Percentiles rank a stretch among this genome's conserved stretches.
Conservation (phyloP, 2,329 filamentous ascomycete genomes). For the Neopestalotiopsis sp. region DNA sequence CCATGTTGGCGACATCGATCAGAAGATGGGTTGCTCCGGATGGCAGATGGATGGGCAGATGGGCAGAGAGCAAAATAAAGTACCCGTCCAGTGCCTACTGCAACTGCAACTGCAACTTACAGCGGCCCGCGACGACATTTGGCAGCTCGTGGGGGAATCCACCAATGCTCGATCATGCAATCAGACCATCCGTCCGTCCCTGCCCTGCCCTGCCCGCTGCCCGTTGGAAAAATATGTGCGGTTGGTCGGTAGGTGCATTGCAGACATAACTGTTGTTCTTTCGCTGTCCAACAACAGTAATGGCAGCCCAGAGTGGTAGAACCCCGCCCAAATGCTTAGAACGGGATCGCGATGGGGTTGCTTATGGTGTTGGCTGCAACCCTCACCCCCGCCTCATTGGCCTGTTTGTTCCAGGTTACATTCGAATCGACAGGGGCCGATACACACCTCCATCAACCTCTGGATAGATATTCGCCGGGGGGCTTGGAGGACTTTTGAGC, state of each 20-base stretch:
- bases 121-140: background rate
- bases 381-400: background rate
- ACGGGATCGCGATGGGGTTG: background rate
- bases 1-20: background rate
- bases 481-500: background rate
- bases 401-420: conserved; percentile 1
- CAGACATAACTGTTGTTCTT: background rate
- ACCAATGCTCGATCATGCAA: background rate
- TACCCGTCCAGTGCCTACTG: too few species aligned
- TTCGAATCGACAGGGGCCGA: background rate
- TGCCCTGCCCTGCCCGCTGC: background rate
- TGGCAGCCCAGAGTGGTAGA: background rate
- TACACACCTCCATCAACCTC: background rate
- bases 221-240: background rate
- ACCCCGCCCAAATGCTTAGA: conserved; percentile 3
- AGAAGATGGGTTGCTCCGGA: too few species aligned
- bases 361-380: conserved; percentile 10
- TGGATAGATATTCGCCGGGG: background rate
- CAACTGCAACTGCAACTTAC: background rate
- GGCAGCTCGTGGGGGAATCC: background rate
- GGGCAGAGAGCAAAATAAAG: too few species aligned
- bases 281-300: background rate
- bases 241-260: background rate
- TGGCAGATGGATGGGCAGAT: too few species aligned
- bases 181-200: background rate